phyloP scores from a whole-genome alignment of 176 grass and related monocot species.

The Carex littledalei region DNA sequence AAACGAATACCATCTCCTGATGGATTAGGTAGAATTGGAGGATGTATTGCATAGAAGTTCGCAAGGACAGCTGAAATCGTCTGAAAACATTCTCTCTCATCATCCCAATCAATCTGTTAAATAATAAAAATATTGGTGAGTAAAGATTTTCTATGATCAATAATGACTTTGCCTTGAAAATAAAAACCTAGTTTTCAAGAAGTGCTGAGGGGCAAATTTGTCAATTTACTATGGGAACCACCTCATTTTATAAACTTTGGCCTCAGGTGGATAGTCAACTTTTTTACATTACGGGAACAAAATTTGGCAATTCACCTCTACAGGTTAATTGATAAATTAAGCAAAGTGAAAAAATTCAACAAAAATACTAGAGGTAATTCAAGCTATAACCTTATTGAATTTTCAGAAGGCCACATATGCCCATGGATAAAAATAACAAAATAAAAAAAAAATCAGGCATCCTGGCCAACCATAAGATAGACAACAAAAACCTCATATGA shows the following conservation, averaged over 20 bases:
- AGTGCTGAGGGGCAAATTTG: background rate
- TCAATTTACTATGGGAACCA: background rate
- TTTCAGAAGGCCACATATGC: background rate
- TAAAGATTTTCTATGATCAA: background rate
- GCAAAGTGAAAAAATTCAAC: background rate
- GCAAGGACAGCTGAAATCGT: slow-evolving; percentile 67
- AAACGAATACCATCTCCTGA: slow-evolving; percentile 58
- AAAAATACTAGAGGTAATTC: background rate
- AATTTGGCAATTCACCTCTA: background rate
- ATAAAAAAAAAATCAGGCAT: background rate
- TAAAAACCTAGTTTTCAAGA: background rate
- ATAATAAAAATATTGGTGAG: background rate
- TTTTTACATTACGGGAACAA: background rate
- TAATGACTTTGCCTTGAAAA: background rate
- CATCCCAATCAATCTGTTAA: slow-evolving; percentile 70
- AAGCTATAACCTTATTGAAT: background rate
- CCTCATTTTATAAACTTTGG: background rate
- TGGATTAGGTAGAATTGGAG: slow-evolving; percentile 93
- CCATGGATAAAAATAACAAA: background rate
- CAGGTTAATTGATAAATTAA: background rate
- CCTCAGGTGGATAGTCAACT: background rate
- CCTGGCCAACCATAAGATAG: background rate
- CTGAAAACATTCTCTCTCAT: slow-evolving; percentile 89
- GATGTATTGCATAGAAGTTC: slow-evolving; percentile 91
- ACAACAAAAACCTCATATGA: background rate